Evolutionary conservation across 306 rosid species (phyloP).

Genomic region (Pyrus pyrifolia): DNA sequence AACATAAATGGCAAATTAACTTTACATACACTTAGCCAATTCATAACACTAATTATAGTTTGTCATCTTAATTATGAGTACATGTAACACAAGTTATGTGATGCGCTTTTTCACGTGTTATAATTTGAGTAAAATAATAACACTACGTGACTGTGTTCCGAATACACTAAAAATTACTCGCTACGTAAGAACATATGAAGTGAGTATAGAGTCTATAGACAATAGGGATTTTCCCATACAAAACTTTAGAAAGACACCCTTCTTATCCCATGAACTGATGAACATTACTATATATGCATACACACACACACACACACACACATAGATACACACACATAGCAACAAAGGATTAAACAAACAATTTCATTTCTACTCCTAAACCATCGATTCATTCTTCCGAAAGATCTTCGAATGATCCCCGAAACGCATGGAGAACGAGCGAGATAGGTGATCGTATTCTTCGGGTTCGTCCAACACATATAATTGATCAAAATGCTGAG

Average conservation of each 20-base stretch:
- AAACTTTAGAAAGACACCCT: not conserved
- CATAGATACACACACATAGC: not conserved
- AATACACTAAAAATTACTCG: too few species aligned
- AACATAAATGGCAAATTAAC: too few species aligned
- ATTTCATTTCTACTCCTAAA: not conserved
- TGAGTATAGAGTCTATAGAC: too few species aligned
- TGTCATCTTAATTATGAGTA: not conserved
- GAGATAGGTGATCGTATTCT: slow-evolving; percentile 30
- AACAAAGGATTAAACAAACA: not conserved
- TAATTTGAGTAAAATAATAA: too few species aligned
- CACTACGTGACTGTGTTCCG: not conserved
- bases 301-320: too few species aligned
- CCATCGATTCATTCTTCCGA: slow-evolving; percentile 6
- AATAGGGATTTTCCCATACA: too few species aligned
- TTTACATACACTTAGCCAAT: too few species aligned
- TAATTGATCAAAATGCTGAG: slow-evolving; percentile 54
- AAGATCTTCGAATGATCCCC: slow-evolving; percentile 42
- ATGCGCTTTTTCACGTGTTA: not conserved
- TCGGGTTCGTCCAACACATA: slow-evolving; percentile 23
- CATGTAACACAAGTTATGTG: not conserved
- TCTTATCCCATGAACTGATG: not conserved
- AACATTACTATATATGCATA: not conserved
- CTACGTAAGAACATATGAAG: too few species aligned
- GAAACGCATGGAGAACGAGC: slow-evolving; percentile 46
- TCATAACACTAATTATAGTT: not conserved